phyloP scores from a whole-genome alignment of 768 basidiomycete species.

The Hydnomerulius pinastri region DNA sequence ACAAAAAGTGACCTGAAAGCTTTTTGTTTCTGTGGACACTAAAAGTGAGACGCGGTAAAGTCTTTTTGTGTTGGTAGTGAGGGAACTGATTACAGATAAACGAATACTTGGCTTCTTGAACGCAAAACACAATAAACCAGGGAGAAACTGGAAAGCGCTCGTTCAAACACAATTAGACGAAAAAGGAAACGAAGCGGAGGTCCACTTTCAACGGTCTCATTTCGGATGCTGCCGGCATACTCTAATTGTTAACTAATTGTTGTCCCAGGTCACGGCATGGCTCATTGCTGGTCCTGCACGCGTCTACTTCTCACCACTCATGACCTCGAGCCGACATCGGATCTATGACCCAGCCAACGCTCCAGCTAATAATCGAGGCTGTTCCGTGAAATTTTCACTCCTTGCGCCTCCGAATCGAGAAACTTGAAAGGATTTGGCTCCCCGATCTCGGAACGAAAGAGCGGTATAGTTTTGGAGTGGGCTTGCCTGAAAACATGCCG shows the following conservation, averaged over 20 bases:
- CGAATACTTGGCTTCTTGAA: slow-evolving; percentile 26
- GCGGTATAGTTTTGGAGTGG: slow-evolving; percentile 7
- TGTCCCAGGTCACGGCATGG: slow-evolving; percentile 3
- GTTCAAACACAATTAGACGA: slow-evolving; percentile 34
- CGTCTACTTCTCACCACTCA: slow-evolving; percentile 13
- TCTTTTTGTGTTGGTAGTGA: slow-evolving; percentile 39
- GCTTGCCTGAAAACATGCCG: slow-evolving; percentile 15
- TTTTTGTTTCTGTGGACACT: slow-evolving; percentile 30
- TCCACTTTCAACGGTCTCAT: slow-evolving; percentile 15
- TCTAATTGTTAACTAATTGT: slow-evolving; percentile 31
- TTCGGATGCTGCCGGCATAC: slow-evolving; percentile 27
- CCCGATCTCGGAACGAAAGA: slow-evolving; percentile 21
- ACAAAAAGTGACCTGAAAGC: slow-evolving; percentile 32
- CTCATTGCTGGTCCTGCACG: slow-evolving; percentile 13
- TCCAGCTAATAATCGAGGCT: slow-evolving; percentile 9
- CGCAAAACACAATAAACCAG: slow-evolving; percentile 34
- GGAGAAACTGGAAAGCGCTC: slow-evolving; percentile 31
- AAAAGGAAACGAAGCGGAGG: slow-evolving; percentile 30
- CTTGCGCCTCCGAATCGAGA: slow-evolving; percentile 31
- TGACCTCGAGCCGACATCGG: slow-evolving; percentile 21
- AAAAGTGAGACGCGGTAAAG: slow-evolving; percentile 25
- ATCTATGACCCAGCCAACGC: slow-evolving; percentile 17
- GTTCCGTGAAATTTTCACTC: slow-evolving; percentile 15
- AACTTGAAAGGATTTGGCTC: slow-evolving; percentile 28
- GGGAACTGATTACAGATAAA: slow-evolving; percentile 29